Evolutionary conservation across 345 rosid genomes (phyloP), one percentile per base, ranked within the genome.

Genomic region (Carallia pectinifolia): DNA sequence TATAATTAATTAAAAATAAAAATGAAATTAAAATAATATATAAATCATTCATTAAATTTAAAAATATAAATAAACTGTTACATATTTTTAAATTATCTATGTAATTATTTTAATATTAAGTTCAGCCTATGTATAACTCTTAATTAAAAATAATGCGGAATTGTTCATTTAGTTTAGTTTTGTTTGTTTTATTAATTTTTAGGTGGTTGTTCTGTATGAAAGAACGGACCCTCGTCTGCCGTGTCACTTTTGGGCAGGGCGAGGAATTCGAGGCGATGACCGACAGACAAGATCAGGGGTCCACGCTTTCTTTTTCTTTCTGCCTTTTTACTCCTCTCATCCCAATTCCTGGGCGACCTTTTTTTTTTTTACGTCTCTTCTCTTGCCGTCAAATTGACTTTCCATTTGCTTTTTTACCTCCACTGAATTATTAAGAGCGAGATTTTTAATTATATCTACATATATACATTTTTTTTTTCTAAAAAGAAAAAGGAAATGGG

Each of bases 241-340:
- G 86, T 81, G 89, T 83, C 80, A 65, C 76, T 76, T 81, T 79
- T 71, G n/a, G 77, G 68, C 77, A 73, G 59, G 84, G 81, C 71
- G 82, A 85, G 65, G 77, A 81, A 66, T 79, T 79, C 87, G 82
- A 85, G 82, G 84, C 76, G 71, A 77, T 75, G 85, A 85, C 84
- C 89, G 85, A 83, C 84, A 79, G 80, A 75, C 48, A 71, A 71
- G n/a, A 66, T 66, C 76, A 62, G 81, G 80, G 85, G 85, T 83
- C 85, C 82, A 77, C 83, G 73, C 80, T 61, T 37, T 61, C 6
- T 65, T 71, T 77, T 72, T 78, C 59, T 13, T 54, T 54, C 76
- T 63, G 58, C 76, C 48, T 61, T 56, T 56, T 15, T 3, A 27
- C 60, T 23, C 52, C 64, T 53, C 79, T 55, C 62, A 17, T 40